Conservation (phyloP, 2,329 filamentous ascomycete genomes). For the Cadophora sp. region DNA sequence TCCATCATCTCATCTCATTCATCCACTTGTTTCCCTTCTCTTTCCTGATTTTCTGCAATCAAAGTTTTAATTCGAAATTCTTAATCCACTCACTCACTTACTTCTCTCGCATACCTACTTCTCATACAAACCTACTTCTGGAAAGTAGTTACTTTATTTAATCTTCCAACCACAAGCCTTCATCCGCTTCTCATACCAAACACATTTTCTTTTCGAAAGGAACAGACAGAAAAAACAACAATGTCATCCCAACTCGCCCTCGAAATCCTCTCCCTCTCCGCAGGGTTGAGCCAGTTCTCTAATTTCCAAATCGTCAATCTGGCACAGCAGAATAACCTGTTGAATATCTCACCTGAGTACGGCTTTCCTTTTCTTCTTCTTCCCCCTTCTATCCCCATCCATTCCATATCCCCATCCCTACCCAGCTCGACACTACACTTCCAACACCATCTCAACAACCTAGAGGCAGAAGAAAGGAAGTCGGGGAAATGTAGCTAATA, state of each 20-base stretch:
- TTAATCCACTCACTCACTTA: not conserved
- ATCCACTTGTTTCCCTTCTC: not conserved
- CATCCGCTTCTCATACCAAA: too few relatives aligned
- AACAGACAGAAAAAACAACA: not conserved
- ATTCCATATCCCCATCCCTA: too few relatives aligned
- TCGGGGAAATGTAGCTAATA: not conserved
- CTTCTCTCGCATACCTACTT: not conserved
- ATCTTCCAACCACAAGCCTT: too few relatives aligned
- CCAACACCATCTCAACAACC: not conserved
- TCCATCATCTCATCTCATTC: not conserved
- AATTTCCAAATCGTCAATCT: conserved; percentile 14
- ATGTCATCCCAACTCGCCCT: conserved; percentile 17
- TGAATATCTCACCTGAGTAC: conserved; percentile 1
- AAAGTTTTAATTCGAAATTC: not conserved
- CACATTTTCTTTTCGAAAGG: too few relatives aligned
- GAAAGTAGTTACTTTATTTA: too few relatives aligned
- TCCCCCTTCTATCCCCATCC: too few relatives aligned
- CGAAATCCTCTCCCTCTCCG: conserved; percentile 17
- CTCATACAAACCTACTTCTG: conserved; percentile 3
- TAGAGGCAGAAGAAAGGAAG: not conserved
- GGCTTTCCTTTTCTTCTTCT: not conserved
- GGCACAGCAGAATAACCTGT: conserved; percentile 9
- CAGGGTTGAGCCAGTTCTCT: not conserved
- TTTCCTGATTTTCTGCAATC: not conserved
- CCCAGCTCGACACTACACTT: too few relatives aligned